These are phyloP conservation scores for Castanopsis chinensis DNA, from an alignment of 306 rosid species.

Conservation along the genomic window DNA sequence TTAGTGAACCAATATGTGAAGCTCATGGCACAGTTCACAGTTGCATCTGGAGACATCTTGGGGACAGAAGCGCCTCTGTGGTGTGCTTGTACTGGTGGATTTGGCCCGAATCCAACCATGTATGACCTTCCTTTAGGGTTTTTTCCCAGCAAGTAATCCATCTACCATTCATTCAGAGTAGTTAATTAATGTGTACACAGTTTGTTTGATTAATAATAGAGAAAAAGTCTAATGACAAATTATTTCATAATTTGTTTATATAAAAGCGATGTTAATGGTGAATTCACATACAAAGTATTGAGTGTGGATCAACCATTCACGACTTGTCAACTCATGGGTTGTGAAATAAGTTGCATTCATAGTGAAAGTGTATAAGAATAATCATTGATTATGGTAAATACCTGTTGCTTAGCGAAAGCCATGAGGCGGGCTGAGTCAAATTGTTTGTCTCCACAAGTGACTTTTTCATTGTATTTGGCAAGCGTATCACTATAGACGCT, in stretches of 20 bases:
- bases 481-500: constrained; percentile 61
- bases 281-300: no score
- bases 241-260: no score
- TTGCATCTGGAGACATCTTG: background rate
- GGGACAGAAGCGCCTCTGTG: constrained; percentile 90
- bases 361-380: no score
- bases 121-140: constrained; percentile 72
- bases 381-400: background rate
- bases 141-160: constrained; percentile 71
- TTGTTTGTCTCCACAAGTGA: constrained; percentile 45
- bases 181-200: background rate
- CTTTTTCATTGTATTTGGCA: constrained; percentile 37
- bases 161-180: constrained; percentile 28
- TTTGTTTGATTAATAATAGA: background rate
- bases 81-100: constrained; percentile 77
- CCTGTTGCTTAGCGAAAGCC: constrained; percentile 69
- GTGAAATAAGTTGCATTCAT: no score
- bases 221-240: background rate
- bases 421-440: constrained; percentile 36
- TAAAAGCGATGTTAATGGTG: no score
- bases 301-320: no score
- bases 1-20: constrained; percentile 47
- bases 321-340: no score
- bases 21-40: constrained; percentile 40
- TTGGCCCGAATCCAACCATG: constrained; percentile 82